Evolutionary conservation across 2,329 filamentous ascomycete species (phyloP), one percentile per base, ranked within the genome.

Genomic region (Albifimbria verrucaria): DNA sequence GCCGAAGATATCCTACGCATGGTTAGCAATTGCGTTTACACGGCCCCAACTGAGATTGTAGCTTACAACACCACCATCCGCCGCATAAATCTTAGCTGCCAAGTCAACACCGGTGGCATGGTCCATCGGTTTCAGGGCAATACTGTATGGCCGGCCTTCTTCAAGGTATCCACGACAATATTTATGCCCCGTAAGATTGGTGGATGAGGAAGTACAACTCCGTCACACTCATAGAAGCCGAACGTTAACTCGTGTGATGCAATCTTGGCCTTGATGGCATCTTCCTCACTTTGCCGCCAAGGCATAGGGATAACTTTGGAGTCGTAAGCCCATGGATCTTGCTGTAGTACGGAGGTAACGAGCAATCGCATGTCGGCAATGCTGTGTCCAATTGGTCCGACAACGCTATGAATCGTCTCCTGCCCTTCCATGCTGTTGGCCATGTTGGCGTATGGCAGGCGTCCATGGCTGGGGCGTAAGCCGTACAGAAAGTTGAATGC

Each of bases 261-360:
- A 7, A 67, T 53, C 50, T 66, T 63, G 1, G 28, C 23, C 28
- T 58, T 61, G 51, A 61, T 57, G 1, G 44, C 48, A 9, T 65
- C 62, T 51, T 67, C 66, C n/a, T 61, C 58, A n/a, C 56, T 60
- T 20, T 61, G 52, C 43, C 69, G 51, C 72, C 72, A 75, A 2
- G 69, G 66, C 24, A 75, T 61, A 3, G 69, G 67, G 0, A 68
- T 58, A 6, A 67, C 64, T 41, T 66, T 66, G 5, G 68, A 65
- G 53, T 74, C 71, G 39, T 68, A 57, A 23, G 63, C 54, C 72
- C 72, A 74, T 3, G 71, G 67, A 47, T 65, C 55, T 9, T 62
- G 56, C 11, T 58, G 57, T 4, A 75, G 53, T 2, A 76, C 62
- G 1, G 65, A 50, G 12, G 56, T 60, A 17, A 64, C 53, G 32